Conservation (phyloP, 169 alveolate species). For the Cryptosporidium parvum region DNA sequence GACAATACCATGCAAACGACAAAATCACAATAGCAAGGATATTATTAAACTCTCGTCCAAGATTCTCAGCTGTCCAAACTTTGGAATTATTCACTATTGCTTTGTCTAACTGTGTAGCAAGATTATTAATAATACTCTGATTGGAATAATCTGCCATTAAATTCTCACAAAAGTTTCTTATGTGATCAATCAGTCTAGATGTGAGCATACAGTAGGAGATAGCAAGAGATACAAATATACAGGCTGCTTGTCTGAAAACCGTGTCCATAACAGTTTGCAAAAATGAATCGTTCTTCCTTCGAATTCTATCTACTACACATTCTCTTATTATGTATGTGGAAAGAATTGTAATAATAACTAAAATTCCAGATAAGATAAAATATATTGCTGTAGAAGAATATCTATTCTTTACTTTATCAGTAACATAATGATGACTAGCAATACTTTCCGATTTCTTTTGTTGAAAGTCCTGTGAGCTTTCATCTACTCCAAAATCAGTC, state of each 20-base stretch:
- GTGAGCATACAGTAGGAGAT: constrained; percentile 56
- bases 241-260: constrained; percentile 73
- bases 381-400: constrained; percentile 43
- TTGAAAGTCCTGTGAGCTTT: background rate
- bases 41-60: constrained; percentile 48
- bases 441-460: background rate
- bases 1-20: constrained; percentile 66
- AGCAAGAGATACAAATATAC: constrained; percentile 68
- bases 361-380: constrained; percentile 39
- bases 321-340: constrained; percentile 56
- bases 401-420: constrained; percentile 4
- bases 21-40: constrained; percentile 36
- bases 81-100: constrained; percentile 39
- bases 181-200: constrained; percentile 43
- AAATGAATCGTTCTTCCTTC: constrained; percentile 55
- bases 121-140: constrained; percentile 19
- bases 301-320: constrained; percentile 57
- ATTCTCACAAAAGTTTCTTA: constrained; percentile 19
- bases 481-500: background rate
- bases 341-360: constrained; percentile 36
- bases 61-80: constrained; percentile 71
- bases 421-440: background rate
- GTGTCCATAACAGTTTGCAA: constrained; percentile 73
- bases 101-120: constrained; percentile 23
- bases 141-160: constrained; percentile 25